Base-by-base conservation (phyloP, 176 grass and related monocot genomes). In the Bolboschoenus planiculmis region DNA sequence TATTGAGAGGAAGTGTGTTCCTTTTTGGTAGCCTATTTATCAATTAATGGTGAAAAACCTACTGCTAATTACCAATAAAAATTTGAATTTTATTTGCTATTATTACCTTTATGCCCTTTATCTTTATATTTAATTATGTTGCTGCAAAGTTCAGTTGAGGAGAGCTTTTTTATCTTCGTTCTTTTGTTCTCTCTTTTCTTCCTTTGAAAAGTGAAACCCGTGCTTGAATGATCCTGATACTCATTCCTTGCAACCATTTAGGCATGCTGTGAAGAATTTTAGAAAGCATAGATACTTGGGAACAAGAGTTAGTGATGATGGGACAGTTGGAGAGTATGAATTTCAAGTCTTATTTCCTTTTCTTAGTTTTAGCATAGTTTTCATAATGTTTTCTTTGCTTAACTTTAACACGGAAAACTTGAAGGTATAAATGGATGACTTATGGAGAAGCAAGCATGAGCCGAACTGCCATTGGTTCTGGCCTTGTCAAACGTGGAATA, bases 341-440 rank as follows among this genome's bases (percentile, higher is more conserved):
- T 48, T 77, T 11, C 72, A 20, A 30, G 21, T 20, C 65, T 7
- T 50, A 13, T 29, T 20, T 14, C 36, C 21, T 60, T 51, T 46
- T 73, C 27, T 87, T 40, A 26, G 48, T 15, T 36, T 77, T 80
- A 80, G 29, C 44, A 67, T 67, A 37, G 63, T 37, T 67, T 36
- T 35, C 33, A 67, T 67, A 37, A 37, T 67, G 33, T 39, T 67
- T 2, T 35, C 14, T 1, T 62, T 23, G n/a, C 44, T 79, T 48
- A 48, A 76, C 63, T 23, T 68, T 16, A 3, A 53, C 73, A 64
- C 73, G 86, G 35, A 40, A 56, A 18, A 34, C 20, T 60, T 15
- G 14, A 39, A 97, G 95, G 15, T 97, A 97, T 87, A 93, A 93
- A 88, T 97, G 95, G 95, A 93, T 97, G 88, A 97, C 95, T 0